Evolutionary conservation across 2,329 filamentous ascomycete species (phyloP).

Genomic region (Pestalotiopsis sp.): DNA sequence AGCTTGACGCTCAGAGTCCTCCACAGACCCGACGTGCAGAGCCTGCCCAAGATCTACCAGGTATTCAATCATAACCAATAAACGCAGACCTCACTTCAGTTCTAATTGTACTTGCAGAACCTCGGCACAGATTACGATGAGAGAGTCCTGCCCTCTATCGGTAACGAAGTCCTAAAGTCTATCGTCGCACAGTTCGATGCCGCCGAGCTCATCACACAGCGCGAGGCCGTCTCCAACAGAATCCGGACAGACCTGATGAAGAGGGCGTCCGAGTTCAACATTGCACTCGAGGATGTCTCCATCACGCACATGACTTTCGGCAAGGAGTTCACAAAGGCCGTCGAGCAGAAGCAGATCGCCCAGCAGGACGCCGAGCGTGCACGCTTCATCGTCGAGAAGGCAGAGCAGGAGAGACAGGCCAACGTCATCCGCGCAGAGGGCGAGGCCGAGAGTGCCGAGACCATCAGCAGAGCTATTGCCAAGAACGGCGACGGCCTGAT

Average conservation of each 20-base stretch:
- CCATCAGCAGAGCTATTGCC: slow-evolving; percentile 89
- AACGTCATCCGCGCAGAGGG: slow-evolving; percentile 98
- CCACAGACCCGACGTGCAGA: slow-evolving; percentile 90
- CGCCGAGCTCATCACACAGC: slow-evolving; percentile 97
- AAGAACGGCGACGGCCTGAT: slow-evolving; percentile 93
- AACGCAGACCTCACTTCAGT: neutral
- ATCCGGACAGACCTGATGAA: slow-evolving; percentile 91
- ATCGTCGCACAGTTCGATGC: slow-evolving; percentile 99
- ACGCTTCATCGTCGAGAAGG: slow-evolving; percentile 96
- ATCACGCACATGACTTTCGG: slow-evolving; percentile 99
- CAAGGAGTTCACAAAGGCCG: slow-evolving; percentile 96
- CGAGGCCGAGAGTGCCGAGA: slow-evolving; percentile 94
- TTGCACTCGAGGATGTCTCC: slow-evolving; percentile 95
- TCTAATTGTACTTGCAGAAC: slow-evolving; percentile 58
- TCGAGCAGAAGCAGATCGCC: slow-evolving; percentile 99
- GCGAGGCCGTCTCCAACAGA: slow-evolving; percentile 92
- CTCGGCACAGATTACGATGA: slow-evolving; percentile 99
- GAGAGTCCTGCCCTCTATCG: slow-evolving; percentile 95
- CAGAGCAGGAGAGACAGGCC: slow-evolving; percentile 97
- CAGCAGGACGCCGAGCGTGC: slow-evolving; percentile 98
- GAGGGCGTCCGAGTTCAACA: slow-evolving; percentile 97
- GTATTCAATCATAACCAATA: slow-evolving; percentile 49
- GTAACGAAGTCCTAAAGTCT: slow-evolving; percentile 98
- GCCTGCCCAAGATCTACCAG: slow-evolving; percentile 97
- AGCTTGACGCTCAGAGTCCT: slow-evolving; percentile 95